Base-by-base conservation (phyloP, 495 filamentous ascomycete genomes). In the Penicillium soppii region DNA sequence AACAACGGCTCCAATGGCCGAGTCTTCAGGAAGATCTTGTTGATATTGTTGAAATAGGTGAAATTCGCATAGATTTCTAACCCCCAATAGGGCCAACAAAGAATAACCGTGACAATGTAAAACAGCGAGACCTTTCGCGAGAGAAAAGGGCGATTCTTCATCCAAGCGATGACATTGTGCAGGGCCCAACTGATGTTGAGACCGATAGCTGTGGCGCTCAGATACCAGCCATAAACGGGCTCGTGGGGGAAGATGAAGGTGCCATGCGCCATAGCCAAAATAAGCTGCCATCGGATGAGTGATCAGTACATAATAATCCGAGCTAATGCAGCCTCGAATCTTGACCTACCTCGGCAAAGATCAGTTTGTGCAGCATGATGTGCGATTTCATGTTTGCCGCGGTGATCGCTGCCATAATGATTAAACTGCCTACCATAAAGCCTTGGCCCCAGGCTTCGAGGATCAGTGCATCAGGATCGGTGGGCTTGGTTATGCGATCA, bases 1-100 rank as follows among this genome's bases (percentile, higher is more conserved):
- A 76, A 81, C 0, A 83, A 49, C n/a, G 78, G 75, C 55, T 84
- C 80, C 22, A 65, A 67, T 4, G 78, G 78, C 19, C 80, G 49
- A 0, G 78, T 82, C 17, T 67, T 71, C 10, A 73, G 42, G 47
- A 81, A 83, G 0, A 81, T 50, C 30, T 64, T 57, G 37, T 76
- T 79, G 64, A 76, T 69, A 47, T 77, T 75, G 46, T 77, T 77
- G 53, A 76, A 76, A 44, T 68, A 77, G 9, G 69, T 64, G 48
- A 77, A 79, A 25, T 79, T 75, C 5, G 70, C 73, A 47, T 75
- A 76, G 8, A 76, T 79, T 56, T 79, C 74, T 1, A 77, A 37
- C 15, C 73, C 56, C 74, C 73, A 77, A 44, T 76, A 76, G 5
- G 71, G 75, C 62, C 66, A 69, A 20, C 56, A 69, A 15, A 78